Evolutionary conservation across 352 stramenopile genomes (phyloP), one percentile per base, ranked within the genome.

Genomic region (Phytophthora podocarpi): DNA sequence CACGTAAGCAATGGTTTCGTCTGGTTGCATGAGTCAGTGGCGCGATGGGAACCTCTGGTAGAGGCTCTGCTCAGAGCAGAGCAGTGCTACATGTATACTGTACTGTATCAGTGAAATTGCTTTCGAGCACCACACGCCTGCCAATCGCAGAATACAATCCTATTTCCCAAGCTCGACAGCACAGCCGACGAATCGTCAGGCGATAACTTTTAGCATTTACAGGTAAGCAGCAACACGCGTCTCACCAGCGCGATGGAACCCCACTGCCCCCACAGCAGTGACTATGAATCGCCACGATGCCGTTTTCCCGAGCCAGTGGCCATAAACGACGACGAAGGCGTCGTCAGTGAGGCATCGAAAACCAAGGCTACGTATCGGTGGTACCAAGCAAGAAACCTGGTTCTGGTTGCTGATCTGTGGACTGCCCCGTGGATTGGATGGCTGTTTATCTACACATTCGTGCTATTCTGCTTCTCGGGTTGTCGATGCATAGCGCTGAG

Each of bases 391-490:
- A n/a, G n/a, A n/a, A n/a, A n/a, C n/a, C n/a, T n/a, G n/a, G n/a
- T n/a, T n/a, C n/a, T n/a, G n/a, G n/a, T n/a, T n/a, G n/a, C n/a
- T n/a, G n/a, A n/a, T n/a, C n/a, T n/a, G n/a, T n/a, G n/a, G n/a
- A 21, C 30, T 47, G 26, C 31, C n/a, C 50, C 51, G 23, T 72
- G 64, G 64, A 37, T 72, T 12, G 59, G 53, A 10, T 74, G 63
- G 63, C 6, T 53, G 3, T 70, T 70, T 35, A 62, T 76, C 34
- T 76, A 69, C 36, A 18, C 41, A 3, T 69, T 68, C 15, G 46
- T 42, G 3, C 62, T 72, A 3, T 55, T 59, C 15, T 66, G 61
- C 41, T 72, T 76, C 52, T 76, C 56, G 9, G 13, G 11, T 9
- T 43, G 61, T 64, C 67, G 67, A 53, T 48, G 50, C 15, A 6